Base-by-base conservation (phyloP, 192 early-diverging fungal genomes). In the Linnemannia elongata region DNA sequence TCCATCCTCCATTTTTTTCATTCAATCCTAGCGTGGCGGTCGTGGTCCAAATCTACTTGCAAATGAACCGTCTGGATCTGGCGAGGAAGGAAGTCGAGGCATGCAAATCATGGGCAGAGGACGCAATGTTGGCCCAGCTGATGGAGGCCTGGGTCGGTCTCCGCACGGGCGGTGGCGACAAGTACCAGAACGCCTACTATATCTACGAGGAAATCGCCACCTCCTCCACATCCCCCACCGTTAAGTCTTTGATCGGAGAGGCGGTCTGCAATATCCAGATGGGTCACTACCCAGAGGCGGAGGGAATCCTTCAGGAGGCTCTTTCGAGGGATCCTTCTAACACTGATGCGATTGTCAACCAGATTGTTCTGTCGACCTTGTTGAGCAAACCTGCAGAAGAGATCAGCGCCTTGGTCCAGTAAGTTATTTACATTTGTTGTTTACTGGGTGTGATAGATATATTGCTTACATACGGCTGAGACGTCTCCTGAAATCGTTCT, bases 181-280 rank as follows among this genome's bases (percentile, higher is more conserved):
- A 96, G 76, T 96, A 95, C 76, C 95, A 94, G 80, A 97, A 98
- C 85, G 94, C 97, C 1, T 95, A 93, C 76, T 99, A 98, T 90
- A 96, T 97, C 41, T 98, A 96, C 78, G 97, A 99, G 81, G 98
- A 99, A 85, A 93, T 99, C 69, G 96, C 95, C 9, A 95, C 96
- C 76, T 94, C 96, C 1, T 91, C 94, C 39, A 93, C 95, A 47
- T 85, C 91, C 6, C 90, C 91, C 42, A 97, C 96, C 0, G 89
- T 94, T 33, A 94, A 95, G 78, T 90, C 99, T 33, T 83, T 98
- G 20, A 93, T 92, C 27, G 92, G 96, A 0, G 94, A 95, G 87
- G 98, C 98, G 3, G 95, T 97, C 10, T 93, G 92, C 77, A 94
- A 96, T 54, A 92, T 99, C 88, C 94, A 96, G 30, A 79, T 95